Evolutionary conservation across 140 eudicot genomes (phyloP), one percentile per base, ranked within the genome.

Genomic region (Stevia rebaudiana): DNA sequence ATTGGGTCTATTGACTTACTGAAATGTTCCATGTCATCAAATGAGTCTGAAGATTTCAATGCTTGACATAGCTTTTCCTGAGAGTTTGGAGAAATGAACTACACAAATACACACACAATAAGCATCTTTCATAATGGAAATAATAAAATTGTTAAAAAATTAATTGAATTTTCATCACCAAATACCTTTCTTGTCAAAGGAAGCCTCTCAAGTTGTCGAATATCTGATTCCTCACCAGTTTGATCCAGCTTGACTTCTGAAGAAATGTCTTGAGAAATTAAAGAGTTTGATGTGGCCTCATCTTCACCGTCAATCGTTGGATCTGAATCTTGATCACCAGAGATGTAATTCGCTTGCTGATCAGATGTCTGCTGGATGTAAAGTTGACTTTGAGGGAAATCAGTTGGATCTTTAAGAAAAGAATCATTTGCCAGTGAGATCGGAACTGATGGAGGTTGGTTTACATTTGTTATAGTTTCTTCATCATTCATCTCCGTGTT

Each of bases 81-180:
- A 77, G 95, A 85, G 55, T 80, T 70, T 62, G 98, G 98, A 73
- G 98, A 80, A 73, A 85, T 81, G 7, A 70, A 71, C 98, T 92
- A 95, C 71, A 81, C 62, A 69, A 41, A 42, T 57, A 18, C 17
- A 58, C 49, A 57, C 12, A 24, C 1, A 6, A 33, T 71, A 42
- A 71, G 74, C 66, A 41, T 65, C 11, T 49, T 66, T 54, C 7
- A 10, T 31, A 22, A 13, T 8, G 48, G 4, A 65, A 11, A 24
- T 19, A 59, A 67, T 4, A 9, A 25, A 47, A 8, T 57, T n/a
- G 46, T 41, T 58, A 16, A 21, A 18, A 11, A 69, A 37, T n/a
- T 42, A 64, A 52, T 1, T 1, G 39, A 37, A 11, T 42, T 64
- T 44, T 3, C 0, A 46, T 35, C 11, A 56, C n/a, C 21, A 67